Conservation (phyloP, 2,329 filamentous ascomycete species). For the Thielaviopsis musarum region DNA sequence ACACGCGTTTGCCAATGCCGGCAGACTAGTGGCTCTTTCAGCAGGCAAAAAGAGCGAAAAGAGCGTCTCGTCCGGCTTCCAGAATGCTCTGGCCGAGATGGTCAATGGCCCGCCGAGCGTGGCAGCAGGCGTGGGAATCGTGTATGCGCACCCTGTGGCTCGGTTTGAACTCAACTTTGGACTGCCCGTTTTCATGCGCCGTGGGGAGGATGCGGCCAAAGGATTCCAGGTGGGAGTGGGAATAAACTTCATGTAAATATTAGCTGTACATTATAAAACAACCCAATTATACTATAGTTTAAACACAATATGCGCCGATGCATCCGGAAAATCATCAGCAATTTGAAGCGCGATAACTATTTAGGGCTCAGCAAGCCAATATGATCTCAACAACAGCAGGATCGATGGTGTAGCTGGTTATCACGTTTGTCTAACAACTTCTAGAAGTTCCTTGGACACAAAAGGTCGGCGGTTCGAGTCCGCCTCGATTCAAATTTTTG, state of each 20-base stretch:
- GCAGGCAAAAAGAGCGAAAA: conserved; percentile 30
- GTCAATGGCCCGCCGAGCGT: conserved; percentile 64
- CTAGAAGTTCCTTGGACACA: conserved; percentile 6
- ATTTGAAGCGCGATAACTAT: too few relatives aligned
- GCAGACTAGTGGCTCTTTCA: conserved; percentile 62
- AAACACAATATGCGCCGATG: too few relatives aligned
- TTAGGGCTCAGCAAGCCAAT: too few relatives aligned
- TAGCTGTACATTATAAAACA: neutral
- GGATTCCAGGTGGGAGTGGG: conserved; percentile 91
- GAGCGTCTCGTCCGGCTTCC: conserved; percentile 34
- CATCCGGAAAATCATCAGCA: too few relatives aligned
- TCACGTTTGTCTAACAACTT: conserved; percentile 12
- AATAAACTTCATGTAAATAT: conserved; percentile 73
- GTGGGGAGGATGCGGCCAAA: conserved; percentile 76
- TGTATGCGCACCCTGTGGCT: conserved; percentile 88
- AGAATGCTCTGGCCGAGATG: conserved; percentile 50
- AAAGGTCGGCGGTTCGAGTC: conserved; percentile 12
- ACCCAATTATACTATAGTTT: neutral
- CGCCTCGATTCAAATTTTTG: conserved; percentile 11
- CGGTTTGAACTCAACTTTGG: conserved; percentile 94
- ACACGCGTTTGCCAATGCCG: conserved; percentile 83
- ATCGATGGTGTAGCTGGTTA: conserved; percentile 12
- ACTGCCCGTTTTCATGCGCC: conserved; percentile 63
- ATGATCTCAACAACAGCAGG: neutral
- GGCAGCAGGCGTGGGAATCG: conserved; percentile 73